Evolutionary conservation across 1,284 basidiomycete species (phyloP).

Genomic region (Rhodotorula sp.): DNA sequence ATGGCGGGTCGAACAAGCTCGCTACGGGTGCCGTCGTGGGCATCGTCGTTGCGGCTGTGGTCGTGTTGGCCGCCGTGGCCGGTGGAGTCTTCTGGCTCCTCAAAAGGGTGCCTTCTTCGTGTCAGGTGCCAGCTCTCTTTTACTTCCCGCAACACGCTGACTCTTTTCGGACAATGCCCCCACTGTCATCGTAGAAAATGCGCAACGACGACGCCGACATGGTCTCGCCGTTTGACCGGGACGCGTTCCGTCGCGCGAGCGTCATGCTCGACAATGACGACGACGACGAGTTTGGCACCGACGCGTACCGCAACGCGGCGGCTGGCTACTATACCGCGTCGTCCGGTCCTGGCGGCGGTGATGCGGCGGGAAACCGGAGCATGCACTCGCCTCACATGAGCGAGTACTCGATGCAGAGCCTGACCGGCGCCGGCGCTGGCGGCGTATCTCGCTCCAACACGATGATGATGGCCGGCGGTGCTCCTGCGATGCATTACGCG

Average conservation of each 20-base stretch:
- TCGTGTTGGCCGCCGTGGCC: slow-evolving; percentile 48
- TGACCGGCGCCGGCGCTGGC: slow-evolving; percentile 3
- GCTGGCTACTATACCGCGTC: slow-evolving; percentile 26
- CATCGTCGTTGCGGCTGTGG: slow-evolving; percentile 48
- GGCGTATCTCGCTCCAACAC: slow-evolving; percentile 37
- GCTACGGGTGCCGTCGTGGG: slow-evolving; percentile 48
- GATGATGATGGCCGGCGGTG: slow-evolving; percentile 29
- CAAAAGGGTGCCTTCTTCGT: slow-evolving; percentile 38
- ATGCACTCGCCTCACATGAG: slow-evolving; percentile 36
- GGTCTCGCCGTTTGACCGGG: slow-evolving; percentile 47
- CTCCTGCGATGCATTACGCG: slow-evolving; percentile 25
- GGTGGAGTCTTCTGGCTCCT: slow-evolving; percentile 47
- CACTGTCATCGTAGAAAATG: too few relatives aligned
- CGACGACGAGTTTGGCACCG: slow-evolving; percentile 45
- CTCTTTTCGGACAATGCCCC: too few relatives aligned
- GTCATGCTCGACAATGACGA: slow-evolving; percentile 45
- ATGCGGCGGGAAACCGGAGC: background rate
- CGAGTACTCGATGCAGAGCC: slow-evolving; percentile 27
- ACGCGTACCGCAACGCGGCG: slow-evolving; percentile 39
- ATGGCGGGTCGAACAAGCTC: slow-evolving; percentile 15
- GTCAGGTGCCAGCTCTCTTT: background rate
- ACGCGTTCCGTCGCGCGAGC: slow-evolving; percentile 47
- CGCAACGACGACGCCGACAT: slow-evolving; percentile 47
- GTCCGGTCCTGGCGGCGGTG: slow-evolving; percentile 1
- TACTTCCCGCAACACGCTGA: background rate